Conservation (phyloP, 2,329 filamentous ascomycete genomes). For the Raffaelea ambrosiae region DNA sequence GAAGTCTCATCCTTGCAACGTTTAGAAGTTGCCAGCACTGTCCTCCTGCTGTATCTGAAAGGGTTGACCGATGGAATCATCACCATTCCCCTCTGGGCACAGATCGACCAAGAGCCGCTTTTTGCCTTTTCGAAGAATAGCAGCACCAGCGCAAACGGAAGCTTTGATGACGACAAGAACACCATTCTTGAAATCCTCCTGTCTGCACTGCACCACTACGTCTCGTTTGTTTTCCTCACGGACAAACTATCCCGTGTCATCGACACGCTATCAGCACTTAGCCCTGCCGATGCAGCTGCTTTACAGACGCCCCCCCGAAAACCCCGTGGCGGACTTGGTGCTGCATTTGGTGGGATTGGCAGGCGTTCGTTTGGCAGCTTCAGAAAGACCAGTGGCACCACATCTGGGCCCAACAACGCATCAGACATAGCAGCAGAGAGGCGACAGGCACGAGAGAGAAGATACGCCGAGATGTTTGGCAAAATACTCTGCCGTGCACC, state of each 20-base stretch:
- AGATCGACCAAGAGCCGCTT: slow-evolving; percentile 47
- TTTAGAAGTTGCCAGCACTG: slow-evolving; percentile 66
- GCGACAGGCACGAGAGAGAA: slow-evolving; percentile 49
- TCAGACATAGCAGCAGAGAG: slow-evolving; percentile 34
- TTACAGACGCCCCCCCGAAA: slow-evolving; percentile 15
- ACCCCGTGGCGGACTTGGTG: slow-evolving; percentile 6
- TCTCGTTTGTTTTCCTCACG: slow-evolving; percentile 80
- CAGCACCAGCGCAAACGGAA: slow-evolving; percentile 14
- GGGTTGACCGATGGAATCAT: slow-evolving; percentile 75
- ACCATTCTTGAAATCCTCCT: slow-evolving; percentile 65
- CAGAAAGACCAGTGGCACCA: slow-evolving; percentile 9
- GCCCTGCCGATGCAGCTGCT: slow-evolving; percentile 26
- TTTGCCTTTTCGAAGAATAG: slow-evolving; percentile 19
- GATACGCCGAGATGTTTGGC: slow-evolving; percentile 58
- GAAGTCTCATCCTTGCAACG: slow-evolving; percentile 57
- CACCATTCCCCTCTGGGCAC: slow-evolving; percentile 59
- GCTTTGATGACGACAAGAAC: slow-evolving; percentile 35
- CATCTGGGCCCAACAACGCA: slow-evolving; percentile 1
- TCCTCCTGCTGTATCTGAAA: slow-evolving; percentile 64
- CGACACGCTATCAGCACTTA: slow-evolving; percentile 36
- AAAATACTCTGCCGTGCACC: slow-evolving; percentile 49
- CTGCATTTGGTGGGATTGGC: slow-evolving; percentile 9
- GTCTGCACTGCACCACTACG: slow-evolving; percentile 67
- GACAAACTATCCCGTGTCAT: slow-evolving; percentile 57
- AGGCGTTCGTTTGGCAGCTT: slow-evolving; percentile 34